Percentiles rank a stretch among this genome's conserved stretches.
Evolutionary conservation across 345 rosid species (phyloP).

Genomic region (Microcos paniculata): DNA sequence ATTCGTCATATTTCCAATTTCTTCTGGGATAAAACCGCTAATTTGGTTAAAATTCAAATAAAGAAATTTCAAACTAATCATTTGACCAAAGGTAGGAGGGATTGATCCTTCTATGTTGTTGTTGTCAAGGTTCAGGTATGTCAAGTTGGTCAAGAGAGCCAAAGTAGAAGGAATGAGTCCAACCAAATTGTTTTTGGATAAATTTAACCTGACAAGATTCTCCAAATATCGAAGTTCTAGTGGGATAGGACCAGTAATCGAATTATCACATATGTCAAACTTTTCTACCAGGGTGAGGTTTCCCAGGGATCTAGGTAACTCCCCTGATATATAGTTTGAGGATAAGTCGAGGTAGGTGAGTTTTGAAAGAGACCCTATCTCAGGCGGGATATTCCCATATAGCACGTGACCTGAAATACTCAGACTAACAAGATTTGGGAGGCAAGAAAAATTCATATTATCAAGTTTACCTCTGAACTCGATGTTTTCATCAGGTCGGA

Average conservation of each 20-base stretch:
- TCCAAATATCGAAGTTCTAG: too few species aligned
- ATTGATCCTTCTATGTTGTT: too few species aligned
- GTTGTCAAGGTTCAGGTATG: rapidly evolving
- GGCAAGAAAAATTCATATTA: background rate
- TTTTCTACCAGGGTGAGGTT: background rate
- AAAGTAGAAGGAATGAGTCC: background rate
- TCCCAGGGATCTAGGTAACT: background rate
- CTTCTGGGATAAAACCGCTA: background rate
- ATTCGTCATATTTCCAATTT: too few species aligned
- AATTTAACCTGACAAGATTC: too few species aligned
- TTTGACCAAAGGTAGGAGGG: background rate
- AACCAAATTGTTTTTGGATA: too few species aligned
- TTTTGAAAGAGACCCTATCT: too few species aligned
- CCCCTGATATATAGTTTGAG: background rate
- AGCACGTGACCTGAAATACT: too few species aligned
- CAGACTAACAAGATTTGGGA: background rate
- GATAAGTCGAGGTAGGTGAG: background rate
- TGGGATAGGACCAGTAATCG: background rate
- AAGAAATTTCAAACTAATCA: background rate
- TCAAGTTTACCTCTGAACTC: background rate
- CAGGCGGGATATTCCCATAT: too few species aligned
- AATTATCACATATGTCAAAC: too few species aligned
- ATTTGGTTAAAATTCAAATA: background rate
- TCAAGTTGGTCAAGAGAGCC: background rate
- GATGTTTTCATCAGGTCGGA: background rate